Conservation (phyloP, 495 filamentous ascomycete species). For the Talaromyces thailandensis region DNA sequence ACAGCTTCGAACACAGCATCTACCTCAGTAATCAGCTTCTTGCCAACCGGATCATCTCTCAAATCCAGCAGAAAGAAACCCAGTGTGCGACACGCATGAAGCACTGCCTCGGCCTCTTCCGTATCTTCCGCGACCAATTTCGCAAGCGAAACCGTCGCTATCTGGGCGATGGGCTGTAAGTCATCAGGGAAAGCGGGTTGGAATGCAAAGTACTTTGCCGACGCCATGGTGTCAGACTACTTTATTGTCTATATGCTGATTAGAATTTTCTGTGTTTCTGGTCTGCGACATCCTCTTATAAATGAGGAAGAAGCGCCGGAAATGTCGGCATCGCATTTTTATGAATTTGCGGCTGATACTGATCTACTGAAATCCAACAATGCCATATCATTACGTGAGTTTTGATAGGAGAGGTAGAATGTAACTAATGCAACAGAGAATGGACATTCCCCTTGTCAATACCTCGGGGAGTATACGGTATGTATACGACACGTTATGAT, state of each 20-base stretch:
- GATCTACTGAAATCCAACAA: not conserved
- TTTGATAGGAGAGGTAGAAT: not conserved
- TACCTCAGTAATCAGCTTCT: not conserved
- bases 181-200: not conserved
- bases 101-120: not conserved
- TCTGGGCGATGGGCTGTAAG: not conserved
- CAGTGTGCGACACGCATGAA: not conserved
- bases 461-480: not conserved
- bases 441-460: not conserved
- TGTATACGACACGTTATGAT: not conserved
- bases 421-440: not conserved
- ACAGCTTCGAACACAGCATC: not conserved
- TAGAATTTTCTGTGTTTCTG: not conserved
- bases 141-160: not conserved
- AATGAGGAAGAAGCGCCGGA: not conserved
- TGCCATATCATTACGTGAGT: not conserved
- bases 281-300: not conserved
- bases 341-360: not conserved
- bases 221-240: not conserved
- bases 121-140: not conserved
- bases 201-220: not conserved
- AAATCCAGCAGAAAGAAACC: conserved; percentile 1
- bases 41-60: not conserved
- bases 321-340: not conserved
- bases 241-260: not conserved